Evolutionary conservation across 768 basidiomycete genomes (phyloP).

Genomic region (Collybia nuda): DNA sequence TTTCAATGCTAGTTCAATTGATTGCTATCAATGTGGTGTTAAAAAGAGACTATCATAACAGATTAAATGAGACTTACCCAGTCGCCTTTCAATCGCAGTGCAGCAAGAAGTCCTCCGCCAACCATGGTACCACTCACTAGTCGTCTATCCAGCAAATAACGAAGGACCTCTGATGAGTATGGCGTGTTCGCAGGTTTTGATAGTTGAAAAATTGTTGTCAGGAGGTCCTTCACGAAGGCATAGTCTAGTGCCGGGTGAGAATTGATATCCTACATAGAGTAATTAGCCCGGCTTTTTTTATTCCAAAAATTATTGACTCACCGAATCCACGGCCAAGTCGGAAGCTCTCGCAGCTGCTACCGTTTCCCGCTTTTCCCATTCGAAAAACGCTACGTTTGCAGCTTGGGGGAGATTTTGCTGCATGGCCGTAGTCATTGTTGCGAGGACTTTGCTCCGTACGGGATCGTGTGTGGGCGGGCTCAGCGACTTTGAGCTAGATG

Average conservation of each 20-base stretch:
- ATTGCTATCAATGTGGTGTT: conserved; percentile 35
- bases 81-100: conserved; percentile 54
- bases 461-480: conserved; percentile 1
- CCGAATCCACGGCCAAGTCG: too few species aligned
- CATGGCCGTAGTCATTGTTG: conserved; percentile 20
- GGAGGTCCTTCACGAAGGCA: conserved; percentile 58
- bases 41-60: not conserved
- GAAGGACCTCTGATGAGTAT: conserved; percentile 58
- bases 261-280: conserved; percentile 1
- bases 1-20: conserved; percentile 50
- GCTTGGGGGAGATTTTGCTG: conserved; percentile 39
- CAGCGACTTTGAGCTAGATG: not conserved
- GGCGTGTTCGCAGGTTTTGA: conserved; percentile 31
- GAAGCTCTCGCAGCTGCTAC: conserved; percentile 7
- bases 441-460: conserved; percentile 17
- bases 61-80: conserved; percentile 52
- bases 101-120: conserved; percentile 53
- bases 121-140: conserved; percentile 65
- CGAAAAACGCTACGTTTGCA: conserved; percentile 60
- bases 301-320: too few species aligned
- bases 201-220: conserved; percentile 50
- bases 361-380: conserved; percentile 50
- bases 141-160: conserved; percentile 54
- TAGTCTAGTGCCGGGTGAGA: conserved; percentile 26
- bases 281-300: not conserved